Evolutionary conservation across 345 rosid species (phyloP), one percentile per base, ranked within the genome.

Genomic region (Schrenkiella parvula): DNA sequence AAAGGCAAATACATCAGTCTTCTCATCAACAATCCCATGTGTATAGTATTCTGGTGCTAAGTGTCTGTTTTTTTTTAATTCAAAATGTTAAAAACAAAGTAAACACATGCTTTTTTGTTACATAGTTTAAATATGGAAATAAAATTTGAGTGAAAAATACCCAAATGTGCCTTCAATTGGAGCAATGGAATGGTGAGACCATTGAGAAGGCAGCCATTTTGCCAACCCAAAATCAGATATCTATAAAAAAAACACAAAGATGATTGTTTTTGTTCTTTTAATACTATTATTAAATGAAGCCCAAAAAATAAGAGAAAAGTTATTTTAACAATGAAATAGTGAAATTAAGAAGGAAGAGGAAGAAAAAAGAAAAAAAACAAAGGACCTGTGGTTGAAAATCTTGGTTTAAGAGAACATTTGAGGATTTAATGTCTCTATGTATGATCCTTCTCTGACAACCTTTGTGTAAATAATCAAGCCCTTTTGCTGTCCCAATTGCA

Each of bases 131-230:
- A 69, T 15, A 74, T 39, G 3, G 62, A 59, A 29, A 67, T 9
- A 75, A 62, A 53, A 1, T 7, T 62, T 5, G 19, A 69, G 12
- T 21, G 26, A 18, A 56, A 5, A 70, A 6, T 86, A 90, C 99
- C 99, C 99, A 75, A 95, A 95, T 72, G 96, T 95, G 63, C 99
- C 99, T 87, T 95, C 99, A 61, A 95, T 95, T 17, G 97, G 99
- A 68, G 88, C 95, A 70, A 91, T 91, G 37, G 99, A 95, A 80
- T 95, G 99, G 75, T 95, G 99, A 81, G 91, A 82, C 97, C 97
- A 95, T 71, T 91, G 93, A 56, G 99, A 88, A 60, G 99, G 97
- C 70, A 95, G 87, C 99, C 97, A 95, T 76, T 95, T 95, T 67
- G 99, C 99, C 47, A 91, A 81, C 8, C 99, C 97, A 74, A 95